Percentiles rank a stretch among this genome's conserved stretches.
Evolutionary conservation across 345 rosid species (phyloP).

Genomic region (Nasturtium officinale): DNA sequence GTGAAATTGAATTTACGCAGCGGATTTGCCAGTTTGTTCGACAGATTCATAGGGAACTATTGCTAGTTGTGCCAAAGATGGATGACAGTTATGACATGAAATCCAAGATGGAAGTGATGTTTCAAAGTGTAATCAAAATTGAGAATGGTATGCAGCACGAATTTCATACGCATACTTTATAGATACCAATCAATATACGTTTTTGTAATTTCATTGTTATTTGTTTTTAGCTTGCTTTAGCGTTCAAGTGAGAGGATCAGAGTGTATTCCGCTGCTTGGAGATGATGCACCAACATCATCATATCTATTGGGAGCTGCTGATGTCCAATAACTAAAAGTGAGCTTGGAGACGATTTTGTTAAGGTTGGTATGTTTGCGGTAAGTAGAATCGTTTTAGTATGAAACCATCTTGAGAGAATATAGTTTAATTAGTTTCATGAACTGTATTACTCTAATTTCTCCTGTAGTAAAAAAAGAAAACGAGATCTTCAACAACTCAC

Average conservation of each 20-base stretch:
- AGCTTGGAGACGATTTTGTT: slow-evolving; percentile 24
- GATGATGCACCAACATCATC: slow-evolving; percentile 57
- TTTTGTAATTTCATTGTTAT: slow-evolving; percentile 14
- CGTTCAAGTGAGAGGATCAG: slow-evolving; percentile 86
- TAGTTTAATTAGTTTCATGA: too few relatives aligned
- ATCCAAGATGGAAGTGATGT: slow-evolving; percentile 86
- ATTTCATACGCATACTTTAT: not conserved
- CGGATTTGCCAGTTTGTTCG: slow-evolving; percentile 76
- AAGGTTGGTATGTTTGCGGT: slow-evolving; percentile 24
- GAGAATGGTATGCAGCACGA: slow-evolving; percentile 65
- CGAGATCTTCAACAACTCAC: too few relatives aligned
- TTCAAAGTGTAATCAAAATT: slow-evolving; percentile 86
- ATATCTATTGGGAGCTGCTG: slow-evolving; percentile 54
- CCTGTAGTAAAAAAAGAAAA: too few relatives aligned
- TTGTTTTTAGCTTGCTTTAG: slow-evolving; percentile 74
- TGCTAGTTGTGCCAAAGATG: slow-evolving; percentile 79
- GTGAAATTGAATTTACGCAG: slow-evolving; percentile 79
- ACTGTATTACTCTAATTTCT: too few relatives aligned
- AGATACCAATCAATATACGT: not conserved
- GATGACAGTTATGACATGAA: slow-evolving; percentile 87
- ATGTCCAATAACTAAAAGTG: slow-evolving; percentile 52
- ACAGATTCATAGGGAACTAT: slow-evolving; percentile 79
- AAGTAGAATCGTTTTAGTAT: slow-evolving; percentile 3
- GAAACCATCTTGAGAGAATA: not conserved
- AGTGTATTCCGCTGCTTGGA: slow-evolving; percentile 67